A percentile compares a stretch with the other conserved stretches of the same genome.
Conservation (phyloP, 2,329 filamentous ascomycete genomes). For the Plenodomus biglobosus region DNA sequence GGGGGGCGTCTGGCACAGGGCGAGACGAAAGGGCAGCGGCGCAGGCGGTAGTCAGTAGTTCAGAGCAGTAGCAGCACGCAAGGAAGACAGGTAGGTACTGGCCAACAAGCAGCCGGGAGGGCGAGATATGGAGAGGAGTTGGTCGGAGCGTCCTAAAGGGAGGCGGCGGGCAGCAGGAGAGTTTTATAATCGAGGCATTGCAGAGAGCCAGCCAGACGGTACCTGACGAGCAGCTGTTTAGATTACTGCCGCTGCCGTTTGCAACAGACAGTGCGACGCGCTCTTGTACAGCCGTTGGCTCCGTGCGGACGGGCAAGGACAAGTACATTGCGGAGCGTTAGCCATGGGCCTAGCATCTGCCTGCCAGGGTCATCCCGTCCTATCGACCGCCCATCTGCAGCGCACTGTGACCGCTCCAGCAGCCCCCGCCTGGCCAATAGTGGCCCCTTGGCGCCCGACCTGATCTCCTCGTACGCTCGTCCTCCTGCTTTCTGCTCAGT, state of each 20-base stretch:
- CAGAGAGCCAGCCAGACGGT: conserved; percentile 40
- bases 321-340: conserved; percentile 37
- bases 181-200: conserved; percentile 45
- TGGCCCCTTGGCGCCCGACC: conserved; percentile 18
- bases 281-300: conserved; percentile 44
- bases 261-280: conserved; percentile 45
- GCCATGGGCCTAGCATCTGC: conserved; percentile 31
- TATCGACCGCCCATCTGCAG: conserved; percentile 20
- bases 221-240: conserved; percentile 43
- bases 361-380: conserved; percentile 30
- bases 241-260: conserved; percentile 47
- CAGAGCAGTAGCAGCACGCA: conserved; percentile 16
- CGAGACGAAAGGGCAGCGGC: conserved; percentile 9
- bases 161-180: conserved; percentile 36
- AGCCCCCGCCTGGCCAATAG: conserved; percentile 30
- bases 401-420: conserved; percentile 25
- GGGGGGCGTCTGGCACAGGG: conserved; percentile 14
- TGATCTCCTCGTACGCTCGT: conserved; percentile 5
- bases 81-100: conserved; percentile 7
- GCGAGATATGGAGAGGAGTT: conserved; percentile 19
- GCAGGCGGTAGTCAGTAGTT: too few species aligned
- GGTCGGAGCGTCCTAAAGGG: conserved; percentile 34
- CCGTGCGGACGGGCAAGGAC: conserved; percentile 43
- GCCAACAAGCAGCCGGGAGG: neutral
- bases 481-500: too few species aligned